A percentile compares a stretch with the other conserved stretches of the same genome.
Evolutionary conservation across 2,329 filamentous ascomycete genomes (phyloP).

Genomic region (Alternaria hordeiaustralica): DNA sequence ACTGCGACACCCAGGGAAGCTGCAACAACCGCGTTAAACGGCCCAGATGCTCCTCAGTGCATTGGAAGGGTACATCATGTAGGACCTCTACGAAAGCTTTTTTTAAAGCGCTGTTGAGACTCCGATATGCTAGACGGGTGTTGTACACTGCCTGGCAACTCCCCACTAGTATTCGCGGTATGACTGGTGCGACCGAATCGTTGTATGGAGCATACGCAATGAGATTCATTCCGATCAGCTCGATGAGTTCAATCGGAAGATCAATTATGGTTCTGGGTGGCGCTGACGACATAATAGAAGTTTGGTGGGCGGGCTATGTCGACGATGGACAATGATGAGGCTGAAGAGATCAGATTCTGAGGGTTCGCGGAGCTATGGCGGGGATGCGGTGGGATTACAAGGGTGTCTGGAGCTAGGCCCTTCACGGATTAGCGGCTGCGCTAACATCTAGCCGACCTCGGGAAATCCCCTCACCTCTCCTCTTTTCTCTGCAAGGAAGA

Average conservation of each 20-base stretch:
- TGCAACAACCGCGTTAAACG: background rate
- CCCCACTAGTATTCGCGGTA: background rate
- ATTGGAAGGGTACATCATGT: background rate
- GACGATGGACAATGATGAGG: background rate
- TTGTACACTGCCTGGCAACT: background rate
- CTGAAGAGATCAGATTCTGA: background rate
- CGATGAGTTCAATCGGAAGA: background rate
- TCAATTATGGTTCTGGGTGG: background rate
- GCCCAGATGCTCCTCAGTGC: background rate
- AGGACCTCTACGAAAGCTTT: background rate
- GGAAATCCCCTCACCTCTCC: background rate
- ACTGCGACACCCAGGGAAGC: background rate
- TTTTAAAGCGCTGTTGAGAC: background rate
- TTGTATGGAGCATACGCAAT: background rate
- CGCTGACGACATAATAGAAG: background rate
- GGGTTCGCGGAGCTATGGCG: background rate
- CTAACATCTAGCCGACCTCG: background rate
- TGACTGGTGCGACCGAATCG: background rate
- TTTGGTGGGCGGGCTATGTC: accelerated
- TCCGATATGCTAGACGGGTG: background rate
- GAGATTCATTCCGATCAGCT: background rate
- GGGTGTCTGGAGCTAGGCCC: background rate
- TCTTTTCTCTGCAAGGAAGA: background rate
- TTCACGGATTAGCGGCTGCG: background rate
- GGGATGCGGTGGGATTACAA: background rate